Conservation (phyloP, 768 basidiomycete species). For the Trichaptum fuscoviolaceum region DNA sequence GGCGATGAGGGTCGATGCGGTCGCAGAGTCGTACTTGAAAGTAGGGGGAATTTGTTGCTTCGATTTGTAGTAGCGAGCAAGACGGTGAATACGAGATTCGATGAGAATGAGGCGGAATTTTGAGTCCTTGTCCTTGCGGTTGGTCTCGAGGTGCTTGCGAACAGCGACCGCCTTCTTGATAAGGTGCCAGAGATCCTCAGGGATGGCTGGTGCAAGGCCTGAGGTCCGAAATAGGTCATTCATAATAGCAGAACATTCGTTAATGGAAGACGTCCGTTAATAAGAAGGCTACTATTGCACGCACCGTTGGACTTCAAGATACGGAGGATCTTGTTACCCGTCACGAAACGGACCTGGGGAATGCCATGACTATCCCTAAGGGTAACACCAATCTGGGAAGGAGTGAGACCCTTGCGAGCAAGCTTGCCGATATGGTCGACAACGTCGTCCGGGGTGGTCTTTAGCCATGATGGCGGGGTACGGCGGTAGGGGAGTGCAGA, state of each 20-base stretch:
- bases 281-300: conserved; percentile 19
- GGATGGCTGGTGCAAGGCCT: conserved; percentile 97
- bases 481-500: conserved; percentile 98
- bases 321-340: conserved; percentile 98
- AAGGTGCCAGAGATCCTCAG: conserved; percentile 99
- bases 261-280: conserved; percentile 2
- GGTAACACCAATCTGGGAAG: conserved; percentile 96
- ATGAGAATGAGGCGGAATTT: conserved; percentile 96
- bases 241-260: conserved; percentile 1
- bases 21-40: conserved; percentile 97
- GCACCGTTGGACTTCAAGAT: conserved; percentile 92
- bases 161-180: conserved; percentile 99
- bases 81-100: conserved; percentile 97
- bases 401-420: conserved; percentile 95
- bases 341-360: conserved; percentile 97
- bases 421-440: conserved; percentile 96
- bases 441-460: conserved; percentile 92
- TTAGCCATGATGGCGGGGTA: conserved; percentile 92
- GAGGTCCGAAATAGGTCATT: conserved; percentile 41
- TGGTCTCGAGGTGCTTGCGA: conserved; percentile 96
- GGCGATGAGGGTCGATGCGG: conserved; percentile 88
- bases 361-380: conserved; percentile 98
- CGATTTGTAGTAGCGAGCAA: conserved; percentile 98
- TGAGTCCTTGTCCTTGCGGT: conserved; percentile 99
- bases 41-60: conserved; percentile 97